Evolutionary conservation across 768 basidiomycete species (phyloP).

Genomic region (Leccinum fibrillosum): DNA sequence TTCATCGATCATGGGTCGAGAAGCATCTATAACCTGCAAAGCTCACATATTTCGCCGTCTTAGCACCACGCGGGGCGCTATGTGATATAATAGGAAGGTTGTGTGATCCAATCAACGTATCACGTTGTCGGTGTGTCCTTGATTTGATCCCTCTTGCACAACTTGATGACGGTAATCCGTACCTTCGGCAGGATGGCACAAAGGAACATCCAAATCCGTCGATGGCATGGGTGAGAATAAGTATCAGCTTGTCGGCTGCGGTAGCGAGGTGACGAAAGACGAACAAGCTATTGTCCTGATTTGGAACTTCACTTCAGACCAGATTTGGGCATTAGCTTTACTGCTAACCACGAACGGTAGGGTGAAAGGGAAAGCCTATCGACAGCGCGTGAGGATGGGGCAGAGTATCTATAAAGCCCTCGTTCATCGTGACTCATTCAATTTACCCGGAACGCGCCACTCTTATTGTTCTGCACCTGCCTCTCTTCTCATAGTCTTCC

Average conservation of each 20-base stretch:
- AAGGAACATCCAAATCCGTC: slow-evolving; percentile 21
- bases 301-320: slow-evolving; percentile 10
- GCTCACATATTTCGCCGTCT: background rate
- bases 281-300: slow-evolving; percentile 30
- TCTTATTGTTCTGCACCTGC: slow-evolving; percentile 32
- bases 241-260: background rate
- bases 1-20: background rate
- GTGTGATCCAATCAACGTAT: background rate
- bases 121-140: background rate
- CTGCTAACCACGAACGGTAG: slow-evolving; percentile 23
- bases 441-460: slow-evolving; percentile 13
- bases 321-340: slow-evolving; percentile 19
- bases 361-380: slow-evolving; percentile 20
- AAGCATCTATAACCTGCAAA: background rate
- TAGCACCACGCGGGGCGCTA: background rate
- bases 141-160: background rate
- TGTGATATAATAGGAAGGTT: background rate
- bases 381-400: slow-evolving; percentile 1
- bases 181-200: slow-evolving; percentile 9
- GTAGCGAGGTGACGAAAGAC: background rate
- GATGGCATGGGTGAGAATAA: background rate
- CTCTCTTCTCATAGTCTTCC: slow-evolving; percentile 1
- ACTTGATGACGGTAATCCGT: background rate
- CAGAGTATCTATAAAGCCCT: slow-evolving; percentile 25
- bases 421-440: slow-evolving; percentile 12